Conservation (phyloP, 2,329 filamentous ascomycete genomes). For the Alternaria sp. region DNA sequence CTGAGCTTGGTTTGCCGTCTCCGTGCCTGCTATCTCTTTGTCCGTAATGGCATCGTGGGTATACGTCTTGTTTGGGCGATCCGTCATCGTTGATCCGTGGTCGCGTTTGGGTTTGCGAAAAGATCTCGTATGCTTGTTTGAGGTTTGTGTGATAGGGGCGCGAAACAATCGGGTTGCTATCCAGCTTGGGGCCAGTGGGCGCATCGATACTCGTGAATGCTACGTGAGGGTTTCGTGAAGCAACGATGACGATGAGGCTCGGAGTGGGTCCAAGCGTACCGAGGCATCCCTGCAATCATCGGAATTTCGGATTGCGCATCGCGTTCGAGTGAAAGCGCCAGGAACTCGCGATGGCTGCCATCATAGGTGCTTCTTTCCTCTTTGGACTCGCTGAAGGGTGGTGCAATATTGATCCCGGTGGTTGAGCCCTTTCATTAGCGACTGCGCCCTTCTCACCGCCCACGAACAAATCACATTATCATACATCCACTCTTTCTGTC, state of each 20-base stretch:
- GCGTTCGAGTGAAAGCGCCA: not conserved
- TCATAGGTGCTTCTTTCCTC: not conserved
- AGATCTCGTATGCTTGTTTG: not conserved
- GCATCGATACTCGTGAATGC: not conserved
- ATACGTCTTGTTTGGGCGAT: not conserved
- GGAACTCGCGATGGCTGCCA: constrained; percentile 9
- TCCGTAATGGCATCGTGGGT: constrained; percentile 28
- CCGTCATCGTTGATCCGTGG: not conserved
- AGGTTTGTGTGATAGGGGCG: not conserved
- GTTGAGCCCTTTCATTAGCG: constrained; percentile 25
- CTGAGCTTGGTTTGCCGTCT: constrained; percentile 9
- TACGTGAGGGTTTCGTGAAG: not conserved
- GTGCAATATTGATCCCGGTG: constrained; percentile 4
- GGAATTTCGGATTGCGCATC: constrained; percentile 18
- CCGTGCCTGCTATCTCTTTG: constrained; percentile 27
- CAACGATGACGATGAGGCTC: constrained; percentile 8
- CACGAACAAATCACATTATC: constrained; percentile 9
- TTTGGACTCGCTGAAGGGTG: not conserved
- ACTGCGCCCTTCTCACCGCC: constrained; percentile 20
- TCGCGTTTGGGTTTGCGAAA: not conserved
- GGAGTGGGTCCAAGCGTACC: constrained; percentile 17
- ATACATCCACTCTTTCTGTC: not conserved
- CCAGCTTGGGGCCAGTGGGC: not conserved
- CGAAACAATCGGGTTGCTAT: not conserved
- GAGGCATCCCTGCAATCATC: constrained; percentile 19